These are phyloP conservation scores for Darksidea phi DNA, from an alignment of 495 filamentous ascomycete genomes.

Conservation along the genomic window DNA sequence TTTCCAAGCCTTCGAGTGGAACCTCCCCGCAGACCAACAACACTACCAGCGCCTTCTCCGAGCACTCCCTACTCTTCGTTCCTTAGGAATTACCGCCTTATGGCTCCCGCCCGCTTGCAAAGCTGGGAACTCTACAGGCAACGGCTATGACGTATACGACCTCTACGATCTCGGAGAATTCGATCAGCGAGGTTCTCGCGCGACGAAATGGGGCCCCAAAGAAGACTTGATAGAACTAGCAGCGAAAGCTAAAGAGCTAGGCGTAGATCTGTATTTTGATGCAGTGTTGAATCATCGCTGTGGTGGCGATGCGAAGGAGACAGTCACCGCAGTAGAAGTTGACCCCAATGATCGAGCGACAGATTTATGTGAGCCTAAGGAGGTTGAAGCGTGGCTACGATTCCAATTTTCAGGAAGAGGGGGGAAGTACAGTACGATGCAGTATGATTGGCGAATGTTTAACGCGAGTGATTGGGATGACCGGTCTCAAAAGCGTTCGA, in stretches of 20 bases:
- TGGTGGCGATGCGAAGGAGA: constrained; percentile 61
- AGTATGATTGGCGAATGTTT: constrained; percentile 69
- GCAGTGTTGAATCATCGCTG: constrained; percentile 73
- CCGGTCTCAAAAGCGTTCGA: constrained; percentile 53
- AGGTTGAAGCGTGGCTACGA: constrained; percentile 65
- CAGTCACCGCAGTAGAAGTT: constrained; percentile 59
- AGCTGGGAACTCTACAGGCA: constrained; percentile 57
- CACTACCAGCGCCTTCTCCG: constrained; percentile 62
- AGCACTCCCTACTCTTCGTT: constrained; percentile 54
- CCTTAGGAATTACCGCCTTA: constrained; percentile 61
- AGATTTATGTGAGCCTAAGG: constrained; percentile 52
- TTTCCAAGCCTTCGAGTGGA: constrained; percentile 73
- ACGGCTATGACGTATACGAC: constrained; percentile 74
- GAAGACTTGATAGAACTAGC: constrained; percentile 57
- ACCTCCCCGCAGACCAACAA: constrained; percentile 59
- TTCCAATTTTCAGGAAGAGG: constrained; percentile 62
- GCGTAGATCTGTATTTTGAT: constrained; percentile 65
- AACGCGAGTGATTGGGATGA: constrained; percentile 67
- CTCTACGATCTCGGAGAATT: constrained; percentile 74
- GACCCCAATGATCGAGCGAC: constrained; percentile 51
- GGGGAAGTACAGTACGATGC: constrained; percentile 56
- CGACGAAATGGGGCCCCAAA: constrained; percentile 68
- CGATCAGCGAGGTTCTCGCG: constrained; percentile 60
- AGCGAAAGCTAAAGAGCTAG: constrained; percentile 48
- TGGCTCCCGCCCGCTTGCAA: constrained; percentile 76